Evolutionary conservation across 306 rosid species (phyloP).

Genomic region (Lathyrus aphaca): DNA sequence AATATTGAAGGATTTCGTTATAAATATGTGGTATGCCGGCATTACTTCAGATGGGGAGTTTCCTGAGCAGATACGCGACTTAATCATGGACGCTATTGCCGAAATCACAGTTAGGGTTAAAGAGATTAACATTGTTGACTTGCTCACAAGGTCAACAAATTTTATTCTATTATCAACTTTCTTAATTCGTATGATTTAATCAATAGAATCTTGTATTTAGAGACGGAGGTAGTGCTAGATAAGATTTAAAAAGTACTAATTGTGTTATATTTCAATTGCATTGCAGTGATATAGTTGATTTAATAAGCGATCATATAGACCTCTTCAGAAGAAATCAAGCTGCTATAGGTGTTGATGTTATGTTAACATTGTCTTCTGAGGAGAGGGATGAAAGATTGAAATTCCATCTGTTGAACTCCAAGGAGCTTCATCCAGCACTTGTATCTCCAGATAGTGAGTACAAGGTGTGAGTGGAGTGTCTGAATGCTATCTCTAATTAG

Average conservation of each 20-base stretch:
- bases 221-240: background rate
- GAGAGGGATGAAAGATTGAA: constrained; percentile 95
- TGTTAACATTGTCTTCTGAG: constrained; percentile 87
- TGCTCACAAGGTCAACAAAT: constrained; percentile 67
- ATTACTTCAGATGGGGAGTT: constrained; percentile 86
- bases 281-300: constrained; percentile 88
- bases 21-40: constrained; percentile 87
- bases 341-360: constrained; percentile 86
- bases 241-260: background rate
- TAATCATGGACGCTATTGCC: constrained; percentile 90
- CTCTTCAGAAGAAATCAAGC: constrained; percentile 98
- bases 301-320: constrained; percentile 86
- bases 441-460: constrained; percentile 99
- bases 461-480: constrained; percentile 99
- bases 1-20: constrained; percentile 87
- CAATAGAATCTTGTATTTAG: background rate
- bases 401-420: constrained; percentile 80
- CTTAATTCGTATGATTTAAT: background rate
- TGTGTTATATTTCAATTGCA: constrained; percentile 42
- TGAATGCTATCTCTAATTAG: constrained; percentile 37
- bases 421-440: constrained; percentile 98
- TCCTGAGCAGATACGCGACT: constrained; percentile 73
- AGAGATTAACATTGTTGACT: constrained; percentile 89
- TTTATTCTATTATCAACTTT: background rate
- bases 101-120: constrained; percentile 80